Base-by-base conservation (phyloP, 768 basidiomycete species). In the Fomitopsis pulvina region DNA sequence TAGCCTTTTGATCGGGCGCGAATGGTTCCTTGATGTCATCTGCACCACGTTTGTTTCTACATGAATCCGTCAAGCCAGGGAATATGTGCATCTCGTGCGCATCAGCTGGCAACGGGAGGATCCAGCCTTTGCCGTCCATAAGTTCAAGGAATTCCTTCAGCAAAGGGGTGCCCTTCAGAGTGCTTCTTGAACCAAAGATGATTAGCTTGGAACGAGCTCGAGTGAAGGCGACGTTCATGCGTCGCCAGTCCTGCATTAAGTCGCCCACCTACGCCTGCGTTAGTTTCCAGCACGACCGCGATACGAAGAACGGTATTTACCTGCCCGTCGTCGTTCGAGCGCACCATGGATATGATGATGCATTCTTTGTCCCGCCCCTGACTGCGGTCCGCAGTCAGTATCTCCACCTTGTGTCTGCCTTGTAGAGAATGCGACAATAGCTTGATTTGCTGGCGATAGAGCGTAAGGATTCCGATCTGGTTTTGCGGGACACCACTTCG, bases 351-450 rank as follows among this genome's bases (percentile, higher is more conserved):
- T 47, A 98, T 85, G 55, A 99, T 75, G 51, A 98, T 82, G 63
- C 90, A 92, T 41, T 95, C 92, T 64, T 99, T 98, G 68, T 99
- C 95, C 42, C 95, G 70, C 0, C 95, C 94, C 67, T 96, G 94
- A 65, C 87, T 91, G 50, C 83, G 84, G 68, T 98, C 95, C 4
- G 92, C 93, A 0, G 94, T 98, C 51, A 95, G 68, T 41, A 93
- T 79, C 65, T 98, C 94, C 12, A 95, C 71, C 1, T 71, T 78
- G 32, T 75, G 71, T 50, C 71, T 72, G 38, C 66, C 67, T 28
- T 72, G 68, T 30, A 97, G 64, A 39, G 86, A 66, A 54, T 87
- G 75, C 0, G 81, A 75, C 25, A 99, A 67, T 1, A 94, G 74
- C 69, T 98, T 97, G 69, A 94, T 85, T 62, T 99, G 96, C 57